Base-by-base conservation (phyloP, 2,329 filamentous ascomycete genomes). In the Nemania sp. region DNA sequence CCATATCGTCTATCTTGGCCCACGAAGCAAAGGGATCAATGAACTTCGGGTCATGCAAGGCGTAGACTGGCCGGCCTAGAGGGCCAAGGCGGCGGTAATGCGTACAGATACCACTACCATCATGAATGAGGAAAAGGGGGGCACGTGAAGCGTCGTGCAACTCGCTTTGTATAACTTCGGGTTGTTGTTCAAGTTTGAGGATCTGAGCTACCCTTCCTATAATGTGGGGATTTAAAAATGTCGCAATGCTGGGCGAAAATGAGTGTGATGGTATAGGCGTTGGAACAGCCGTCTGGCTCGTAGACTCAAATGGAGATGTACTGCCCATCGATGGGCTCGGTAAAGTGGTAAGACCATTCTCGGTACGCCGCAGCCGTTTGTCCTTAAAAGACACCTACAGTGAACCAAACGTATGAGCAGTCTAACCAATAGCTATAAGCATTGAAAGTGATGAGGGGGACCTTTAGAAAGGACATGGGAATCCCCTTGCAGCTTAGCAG, bases 1-100 rank as follows among this genome's bases (percentile, higher is more conserved):
- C 69, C 69, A 71, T 71, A 35, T 64, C 64, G 24, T 24, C 56
- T 26, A 71, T 49, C 15, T 57, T 70, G 8, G 59, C 45, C 66
- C 66, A 67, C 15, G 43, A 38, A 22, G 62, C 32, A 49, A 59
- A 63, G 20, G 47, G 59, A 35, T 59, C 53, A 18, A 63, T 54
- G 43, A 63, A 59, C 35, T 67, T 67, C 2, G 64, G 59, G 20
- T 67, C 59, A 38, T 67, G 64, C n/a, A 67, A 6, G 27, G 64
- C 64, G 47, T 54, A 54, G 15, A 54, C 52, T 8, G n/a, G 15
- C 18, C 66, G 66, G 18, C 51, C 38, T 5, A 68, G 43, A 32
- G 52, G n/a, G 24, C 57, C 29, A 8, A 68, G 53, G 20, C 62
- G 62, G 45, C 60, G 57, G 11, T 68, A 68, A 43, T 65, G 62